Evolutionary conservation across 768 basidiomycete species (phyloP).

Genomic region (Hypsizygus marmoreus): DNA sequence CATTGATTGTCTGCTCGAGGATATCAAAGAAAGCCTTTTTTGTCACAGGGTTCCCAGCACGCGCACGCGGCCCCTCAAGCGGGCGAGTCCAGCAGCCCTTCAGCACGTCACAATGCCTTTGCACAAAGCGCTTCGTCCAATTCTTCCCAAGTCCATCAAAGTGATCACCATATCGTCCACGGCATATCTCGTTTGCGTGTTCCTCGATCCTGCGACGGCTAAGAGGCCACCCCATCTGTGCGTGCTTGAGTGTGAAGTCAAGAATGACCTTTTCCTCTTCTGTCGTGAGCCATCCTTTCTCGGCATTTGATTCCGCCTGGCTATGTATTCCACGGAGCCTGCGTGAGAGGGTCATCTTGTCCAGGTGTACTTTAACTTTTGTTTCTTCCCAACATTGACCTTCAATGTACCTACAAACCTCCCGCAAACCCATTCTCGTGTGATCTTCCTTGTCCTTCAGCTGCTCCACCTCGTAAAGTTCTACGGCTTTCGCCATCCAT

Average conservation of each 20-base stretch:
- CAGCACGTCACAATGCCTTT: constrained; percentile 28
- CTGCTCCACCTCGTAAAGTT: background rate
- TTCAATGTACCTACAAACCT: background rate
- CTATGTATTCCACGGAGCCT: background rate
- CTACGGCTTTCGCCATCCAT: constrained; percentile 1
- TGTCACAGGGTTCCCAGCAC: constrained; percentile 37
- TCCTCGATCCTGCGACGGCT: constrained; percentile 33
- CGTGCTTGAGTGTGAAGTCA: background rate
- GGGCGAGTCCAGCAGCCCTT: constrained; percentile 29
- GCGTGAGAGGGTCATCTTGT: background rate
- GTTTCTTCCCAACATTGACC: background rate
- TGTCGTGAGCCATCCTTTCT: background rate
- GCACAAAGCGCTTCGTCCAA: constrained; percentile 35
- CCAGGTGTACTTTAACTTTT: background rate
- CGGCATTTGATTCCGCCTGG: constrained; percentile 1
- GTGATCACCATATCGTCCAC: constrained; percentile 24
- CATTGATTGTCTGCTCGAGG: constrained; percentile 23
- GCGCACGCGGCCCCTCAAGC: constrained; percentile 34
- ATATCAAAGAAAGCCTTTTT: constrained; percentile 36
- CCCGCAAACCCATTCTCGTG: background rate
- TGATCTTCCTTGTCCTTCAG: background rate
- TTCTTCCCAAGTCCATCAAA: constrained; percentile 37
- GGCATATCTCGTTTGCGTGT: constrained; percentile 31
- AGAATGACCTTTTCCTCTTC: background rate
- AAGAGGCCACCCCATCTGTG: constrained; percentile 20